Base-by-base conservation (phyloP, 495 filamentous ascomycete genomes). In the Niebla homalea region DNA sequence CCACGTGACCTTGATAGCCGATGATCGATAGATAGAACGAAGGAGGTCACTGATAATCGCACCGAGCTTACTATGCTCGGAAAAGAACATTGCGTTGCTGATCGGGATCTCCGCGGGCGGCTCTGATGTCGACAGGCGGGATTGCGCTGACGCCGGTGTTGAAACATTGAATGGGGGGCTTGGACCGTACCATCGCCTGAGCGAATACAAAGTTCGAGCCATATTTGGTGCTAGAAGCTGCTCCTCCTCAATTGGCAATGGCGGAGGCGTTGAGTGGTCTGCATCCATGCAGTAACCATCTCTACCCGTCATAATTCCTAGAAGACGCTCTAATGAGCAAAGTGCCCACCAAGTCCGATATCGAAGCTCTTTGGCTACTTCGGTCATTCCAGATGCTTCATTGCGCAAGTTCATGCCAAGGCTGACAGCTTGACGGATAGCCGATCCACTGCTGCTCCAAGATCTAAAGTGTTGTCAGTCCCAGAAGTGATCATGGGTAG, bases 281-380 rank as follows among this genome's bases (percentile, higher is more conserved):
- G 67, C 69, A 53, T 80, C 74, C 22, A 70, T 66, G 25, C 83
- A 77, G 45, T 71, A 75, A 32, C 73, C 74, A 7, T 78, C 71
- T n/a, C 81, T 72, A n/a, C 81, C 81, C 8, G 78, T 83, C 68
- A 83, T 81, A 23, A 75, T 70, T 38, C 74, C 72, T 18, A 84
- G 66, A 36, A 73, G 59, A 42, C 79, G 73, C 51, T 84, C 81
- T 45, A 83, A 68, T 1, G 68, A 74, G 50, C 79, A 80, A 4
- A 84, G 53, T 32, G 78, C 75, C 75, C 78, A 84, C 80, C 80
- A 84, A 16, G 83, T 70, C 36, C 76, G 74, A 44, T 79, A 73
- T 39, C 80, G 72, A 44, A 75, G 68, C 56, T 84, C 81, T 56
- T 77, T 80, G n/a, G 80, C 71, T 12, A 69, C 57, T 49, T 74